A percentile compares a stretch with the other conserved stretches of the same genome.
Conservation (phyloP, 371 early-diverging fungal species). For the Mortierella sp. region DNA sequence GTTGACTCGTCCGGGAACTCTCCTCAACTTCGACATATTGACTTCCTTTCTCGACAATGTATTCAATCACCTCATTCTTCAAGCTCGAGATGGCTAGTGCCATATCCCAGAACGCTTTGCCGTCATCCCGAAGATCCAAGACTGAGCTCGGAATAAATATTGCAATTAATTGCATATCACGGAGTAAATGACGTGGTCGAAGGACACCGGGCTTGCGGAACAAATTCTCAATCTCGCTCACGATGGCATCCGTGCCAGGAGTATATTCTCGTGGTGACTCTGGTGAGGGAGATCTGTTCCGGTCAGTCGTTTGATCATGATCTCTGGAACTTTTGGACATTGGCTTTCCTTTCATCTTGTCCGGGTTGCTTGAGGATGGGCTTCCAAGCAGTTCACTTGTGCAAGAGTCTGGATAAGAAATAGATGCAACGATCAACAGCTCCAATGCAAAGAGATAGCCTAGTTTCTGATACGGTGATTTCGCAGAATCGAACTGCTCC, state of each 20-base stretch:
- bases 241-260: conserved; percentile 62
- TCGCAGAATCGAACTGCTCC: conserved; percentile 46
- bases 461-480: conserved; percentile 58
- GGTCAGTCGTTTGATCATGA: neutral
- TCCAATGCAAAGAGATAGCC: conserved; percentile 57
- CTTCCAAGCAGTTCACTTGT: neutral
- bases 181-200: conserved; percentile 53
- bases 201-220: conserved; percentile 41
- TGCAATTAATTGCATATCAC: conserved; percentile 60
- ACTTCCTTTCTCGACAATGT: conserved; percentile 52
- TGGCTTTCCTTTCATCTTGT: neutral
- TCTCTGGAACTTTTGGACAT: neutral
- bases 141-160: conserved; percentile 57
- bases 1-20: conserved; percentile 19
- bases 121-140: conserved; percentile 58
- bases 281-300: neutral
- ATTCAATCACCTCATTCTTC: conserved; percentile 57
- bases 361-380: neutral
- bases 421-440: conserved; percentile 55
- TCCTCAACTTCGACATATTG: conserved; percentile 46
- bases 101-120: conserved; percentile 62
- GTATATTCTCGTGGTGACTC: conserved; percentile 36
- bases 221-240: conserved; percentile 58
- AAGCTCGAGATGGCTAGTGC: conserved; percentile 56
- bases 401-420: conserved; percentile 54